Evolutionary conservation across 768 basidiomycete genomes (phyloP).

Genomic region (Podaxis sp.): DNA sequence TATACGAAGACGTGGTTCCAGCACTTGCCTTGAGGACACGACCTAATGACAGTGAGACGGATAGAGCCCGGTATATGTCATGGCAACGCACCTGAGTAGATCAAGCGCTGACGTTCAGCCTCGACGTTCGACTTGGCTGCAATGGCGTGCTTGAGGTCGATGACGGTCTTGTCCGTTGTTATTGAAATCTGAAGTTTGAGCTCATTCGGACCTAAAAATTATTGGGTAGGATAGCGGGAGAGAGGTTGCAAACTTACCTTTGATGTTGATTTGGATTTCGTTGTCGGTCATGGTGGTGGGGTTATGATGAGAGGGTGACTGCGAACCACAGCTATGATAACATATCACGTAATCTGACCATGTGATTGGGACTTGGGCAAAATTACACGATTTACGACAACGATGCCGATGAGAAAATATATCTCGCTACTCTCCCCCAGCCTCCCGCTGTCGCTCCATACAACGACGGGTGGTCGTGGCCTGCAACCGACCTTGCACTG

Average conservation of each 20-base stretch:
- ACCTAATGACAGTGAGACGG: conserved; percentile 31
- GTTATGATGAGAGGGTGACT: not conserved
- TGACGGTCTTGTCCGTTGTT: conserved; percentile 75
- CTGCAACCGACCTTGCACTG: conserved; percentile 25
- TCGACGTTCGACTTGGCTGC: conserved; percentile 81
- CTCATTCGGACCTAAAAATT: conserved; percentile 72
- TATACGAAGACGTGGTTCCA: not conserved
- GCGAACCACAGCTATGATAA: not conserved
- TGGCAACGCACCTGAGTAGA: conserved; percentile 72
- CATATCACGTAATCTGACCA: not conserved
- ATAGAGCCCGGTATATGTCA: not conserved
- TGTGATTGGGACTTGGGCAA: not conserved
- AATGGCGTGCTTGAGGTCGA: conserved; percentile 88
- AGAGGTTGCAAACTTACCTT: conserved; percentile 37
- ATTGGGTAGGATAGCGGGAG: not conserved
- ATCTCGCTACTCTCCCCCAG: conserved; percentile 15
- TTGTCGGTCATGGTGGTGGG: conserved; percentile 46
- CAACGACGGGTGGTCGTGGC: conserved; percentile 17
- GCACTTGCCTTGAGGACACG: conserved; percentile 64
- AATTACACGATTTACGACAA: no score
- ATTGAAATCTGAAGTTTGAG: conserved; percentile 89
- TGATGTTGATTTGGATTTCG: conserved; percentile 66
- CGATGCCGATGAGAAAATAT: no score
- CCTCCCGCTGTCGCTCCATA: conserved; percentile 23
- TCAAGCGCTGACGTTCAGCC: conserved; percentile 84